These are phyloP conservation scores for Porphyra umbilicalis DNA, from an alignment of 31 red algal species.

Conservation along the genomic window DNA sequence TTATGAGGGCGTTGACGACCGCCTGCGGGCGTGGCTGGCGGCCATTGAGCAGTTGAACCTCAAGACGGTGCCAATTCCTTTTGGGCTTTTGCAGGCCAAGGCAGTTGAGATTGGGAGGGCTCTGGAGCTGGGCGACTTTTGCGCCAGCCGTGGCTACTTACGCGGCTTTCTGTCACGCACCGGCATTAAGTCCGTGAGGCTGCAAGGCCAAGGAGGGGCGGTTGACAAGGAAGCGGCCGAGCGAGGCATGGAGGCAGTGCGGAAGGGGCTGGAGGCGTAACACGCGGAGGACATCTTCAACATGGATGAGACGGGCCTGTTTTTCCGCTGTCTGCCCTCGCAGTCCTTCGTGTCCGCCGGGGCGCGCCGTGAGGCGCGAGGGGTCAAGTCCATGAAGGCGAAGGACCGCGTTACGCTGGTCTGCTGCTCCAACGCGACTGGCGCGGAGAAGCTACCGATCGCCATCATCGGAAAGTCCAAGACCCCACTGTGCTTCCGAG, in stretches of 20 bases:
- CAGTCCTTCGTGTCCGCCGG: slow-evolving; percentile 1
- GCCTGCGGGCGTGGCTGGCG: too few species aligned
- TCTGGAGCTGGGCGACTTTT: too few species aligned
- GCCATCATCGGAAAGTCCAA: slow-evolving; percentile 6
- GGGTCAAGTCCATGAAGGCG: slow-evolving; percentile 19
- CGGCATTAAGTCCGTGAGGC: too few species aligned
- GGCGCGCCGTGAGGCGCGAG: slow-evolving; percentile 1
- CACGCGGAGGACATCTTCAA: slow-evolving; percentile 12
- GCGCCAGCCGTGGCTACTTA: too few species aligned
- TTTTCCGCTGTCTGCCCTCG: slow-evolving; percentile 3
- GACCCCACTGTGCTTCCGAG: slow-evolving; percentile 11
- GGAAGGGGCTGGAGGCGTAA: slow-evolving; percentile 9
- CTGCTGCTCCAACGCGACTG: slow-evolving; percentile 13
- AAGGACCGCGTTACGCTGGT: neutral
- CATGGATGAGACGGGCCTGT: slow-evolving; percentile 17
- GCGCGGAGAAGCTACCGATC: neutral
- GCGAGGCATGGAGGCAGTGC: slow-evolving; percentile 3
- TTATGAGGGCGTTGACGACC: too few species aligned
- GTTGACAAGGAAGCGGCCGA: too few species aligned
- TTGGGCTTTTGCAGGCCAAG: too few species aligned
- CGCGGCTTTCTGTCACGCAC: too few species aligned
- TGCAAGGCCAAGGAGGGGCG: too few species aligned
- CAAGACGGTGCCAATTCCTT: too few species aligned
- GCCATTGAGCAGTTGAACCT: too few species aligned
- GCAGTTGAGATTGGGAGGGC: too few species aligned